Base-by-base conservation (phyloP, 2,329 filamentous ascomycete genomes). In the Cordyceps militaris region DNA sequence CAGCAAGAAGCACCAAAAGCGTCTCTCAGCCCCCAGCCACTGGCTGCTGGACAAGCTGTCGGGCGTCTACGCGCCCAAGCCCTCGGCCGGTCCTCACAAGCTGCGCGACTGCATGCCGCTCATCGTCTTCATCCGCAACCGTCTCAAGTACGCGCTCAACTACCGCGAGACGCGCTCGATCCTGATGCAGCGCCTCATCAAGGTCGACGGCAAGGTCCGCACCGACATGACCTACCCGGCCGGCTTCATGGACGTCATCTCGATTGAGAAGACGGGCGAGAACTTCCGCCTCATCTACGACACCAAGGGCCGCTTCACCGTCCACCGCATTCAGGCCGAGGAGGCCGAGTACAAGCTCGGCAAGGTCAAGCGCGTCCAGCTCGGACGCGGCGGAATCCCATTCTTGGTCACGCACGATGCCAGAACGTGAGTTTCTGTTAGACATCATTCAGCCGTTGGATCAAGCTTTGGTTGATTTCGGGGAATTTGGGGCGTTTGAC, bases 371-470 rank as follows among this genome's bases (percentile, higher is more conserved):
- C 89, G 93, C 74, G 94, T 99, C 64, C 94, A 99, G 85, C 86
- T 99, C 72, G 94, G 94, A 84, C 93, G 91, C 81, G 95, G 94
- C 81, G 94, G 92, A 84, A 96, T 99, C 87, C 94, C 94, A 95
- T 99, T 96, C 92, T 97, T 97, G 91, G 94, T 99, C 90, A 99
- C 94, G 92, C 94, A 99, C 90, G 94, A 99, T 94, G 94, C 94
- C 82, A 89, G 94, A 91, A 99, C 94, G 93, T 99, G 84, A 96
- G 93, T 97, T 59, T 88, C 85, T 88, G 81, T 85, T 81, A 84
- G 81, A 89, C 88, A 91, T 97, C 92, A 94, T 92, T 97, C 93
- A 97, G 93, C 87, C 93, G 93, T 97, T 97, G 93, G 91, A 93
- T 90, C 91, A 95, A 94, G 89, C 84, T 96, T 94, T 96, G 91